These are phyloP conservation scores for Phytopythium mirpurense DNA, from an alignment of 352 stramenopile species.

Conservation along the genomic window DNA sequence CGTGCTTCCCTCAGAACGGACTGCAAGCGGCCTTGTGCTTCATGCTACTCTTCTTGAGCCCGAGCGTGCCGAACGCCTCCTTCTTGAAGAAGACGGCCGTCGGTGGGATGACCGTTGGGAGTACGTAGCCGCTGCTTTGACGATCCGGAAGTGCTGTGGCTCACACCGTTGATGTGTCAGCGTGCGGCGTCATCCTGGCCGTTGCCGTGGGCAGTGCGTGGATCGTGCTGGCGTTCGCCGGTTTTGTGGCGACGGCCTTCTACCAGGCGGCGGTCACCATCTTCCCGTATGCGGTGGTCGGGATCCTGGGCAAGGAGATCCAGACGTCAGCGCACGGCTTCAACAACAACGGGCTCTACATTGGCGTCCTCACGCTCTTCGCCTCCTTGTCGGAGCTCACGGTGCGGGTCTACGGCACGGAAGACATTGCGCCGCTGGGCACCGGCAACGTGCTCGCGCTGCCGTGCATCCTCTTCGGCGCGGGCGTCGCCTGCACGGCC, in stretches of 20 bases:
- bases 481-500: constrained; percentile 37
- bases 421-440: constrained; percentile 51
- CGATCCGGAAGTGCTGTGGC: neutral
- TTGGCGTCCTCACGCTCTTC: constrained; percentile 68
- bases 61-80: constrained; percentile 35
- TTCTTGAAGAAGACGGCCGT: constrained; percentile 48
- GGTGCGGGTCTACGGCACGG: constrained; percentile 68
- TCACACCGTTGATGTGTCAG: constrained; percentile 16
- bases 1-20: constrained; percentile 30
- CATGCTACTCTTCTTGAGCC: constrained; percentile 48
- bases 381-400: constrained; percentile 55
- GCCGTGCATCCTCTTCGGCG: constrained; percentile 52
- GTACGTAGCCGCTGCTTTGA: constrained; percentile 29
- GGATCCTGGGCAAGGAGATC: constrained; percentile 77
- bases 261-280: constrained; percentile 63
- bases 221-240: constrained; percentile 38
- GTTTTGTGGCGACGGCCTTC: constrained; percentile 51
- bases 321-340: constrained; percentile 57
- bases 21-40: constrained; percentile 50
- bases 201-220: constrained; percentile 44
- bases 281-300: constrained; percentile 75
- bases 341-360: constrained; percentile 83
- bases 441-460: constrained; percentile 58
- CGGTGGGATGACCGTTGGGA: constrained; percentile 36
- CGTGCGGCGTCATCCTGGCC: constrained; percentile 37